Percentiles rank a stretch among this genome's conserved stretches.
phyloP scores from a whole-genome alignment of 495 filamentous ascomycete genomes.

The Podospora fimiseda region DNA sequence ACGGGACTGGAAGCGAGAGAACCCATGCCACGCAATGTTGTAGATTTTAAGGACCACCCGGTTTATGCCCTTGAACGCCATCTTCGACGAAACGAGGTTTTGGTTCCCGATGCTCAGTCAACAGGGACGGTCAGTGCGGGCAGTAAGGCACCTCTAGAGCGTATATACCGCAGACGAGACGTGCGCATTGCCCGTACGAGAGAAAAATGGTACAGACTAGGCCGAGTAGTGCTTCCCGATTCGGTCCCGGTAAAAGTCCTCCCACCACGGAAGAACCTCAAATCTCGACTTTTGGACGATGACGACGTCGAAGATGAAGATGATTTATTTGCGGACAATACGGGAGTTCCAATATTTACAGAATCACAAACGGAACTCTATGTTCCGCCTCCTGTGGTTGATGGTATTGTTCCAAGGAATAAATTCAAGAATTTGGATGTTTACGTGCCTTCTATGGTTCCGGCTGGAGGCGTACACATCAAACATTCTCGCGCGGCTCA shows the following conservation, averaged over 20 bases:
- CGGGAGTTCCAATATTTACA: slow-evolving; percentile 57
- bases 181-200: slow-evolving; percentile 67
- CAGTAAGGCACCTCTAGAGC: slow-evolving; percentile 47
- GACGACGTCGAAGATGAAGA: slow-evolving; percentile 34
- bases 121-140: slow-evolving; percentile 72
- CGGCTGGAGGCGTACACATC: slow-evolving; percentile 66
- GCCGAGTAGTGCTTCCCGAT: slow-evolving; percentile 63
- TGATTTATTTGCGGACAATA: slow-evolving; percentile 32
- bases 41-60: slow-evolving; percentile 91
- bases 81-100: slow-evolving; percentile 72
- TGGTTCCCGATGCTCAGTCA: slow-evolving; percentile 60
- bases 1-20: slow-evolving; percentile 63
- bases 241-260: slow-evolving; percentile 74
- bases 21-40: slow-evolving; percentile 82
- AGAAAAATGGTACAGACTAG: slow-evolving; percentile 83
- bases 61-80: slow-evolving; percentile 84
- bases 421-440: slow-evolving; percentile 83
- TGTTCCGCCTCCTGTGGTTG: slow-evolving; percentile 63
- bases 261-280: slow-evolving; percentile 30
- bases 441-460: slow-evolving; percentile 90
- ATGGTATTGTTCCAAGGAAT: slow-evolving; percentile 77
- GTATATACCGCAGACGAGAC: slow-evolving; percentile 71
- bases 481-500: slow-evolving; percentile 55
- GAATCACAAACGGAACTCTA: slow-evolving; percentile 71
- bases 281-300: slow-evolving; percentile 26